These are phyloP conservation scores for Coffea humblotiana DNA, from an alignment of 305 asterid species.

Conservation along the genomic window DNA sequence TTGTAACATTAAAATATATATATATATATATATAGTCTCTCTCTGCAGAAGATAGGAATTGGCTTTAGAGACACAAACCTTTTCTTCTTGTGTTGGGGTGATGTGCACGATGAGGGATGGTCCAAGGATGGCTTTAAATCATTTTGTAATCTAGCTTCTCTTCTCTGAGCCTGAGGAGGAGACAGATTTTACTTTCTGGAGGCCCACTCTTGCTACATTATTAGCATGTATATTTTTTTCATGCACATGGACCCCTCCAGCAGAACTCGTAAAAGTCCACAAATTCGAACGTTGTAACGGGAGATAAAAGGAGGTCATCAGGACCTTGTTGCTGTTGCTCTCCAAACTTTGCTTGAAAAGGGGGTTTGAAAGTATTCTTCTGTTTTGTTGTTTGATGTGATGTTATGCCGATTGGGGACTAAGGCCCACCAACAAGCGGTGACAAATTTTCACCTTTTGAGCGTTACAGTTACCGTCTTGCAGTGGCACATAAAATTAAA, in stretches of 20 bases:
- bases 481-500: too few relatives aligned
- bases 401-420: conserved; percentile 3
- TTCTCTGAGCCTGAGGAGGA: background rate
- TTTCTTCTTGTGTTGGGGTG: background rate
- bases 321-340: background rate
- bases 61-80: background rate
- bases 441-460: background rate
- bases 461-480: too few relatives aligned
- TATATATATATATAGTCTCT: too few relatives aligned
- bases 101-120: conserved; percentile 27
- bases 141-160: conserved; percentile 25
- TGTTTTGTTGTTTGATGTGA: background rate
- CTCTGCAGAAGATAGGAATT: too few relatives aligned
- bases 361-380: conserved; percentile 6
- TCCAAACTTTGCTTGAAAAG: conserved; percentile 8
- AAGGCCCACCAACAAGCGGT: conserved; percentile 5
- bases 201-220: conserved; percentile 16
- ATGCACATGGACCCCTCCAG: conserved; percentile 13
- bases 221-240: background rate
- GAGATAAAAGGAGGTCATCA: background rate
- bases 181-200: conserved; percentile 14
- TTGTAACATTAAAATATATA: too few relatives aligned
- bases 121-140: conserved; percentile 27
- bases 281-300: conserved; percentile 33
- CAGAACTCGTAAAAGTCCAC: background rate